phyloP scores from a whole-genome alignment of 2,329 filamentous ascomycete species.

The Penicillium digitatum region DNA sequence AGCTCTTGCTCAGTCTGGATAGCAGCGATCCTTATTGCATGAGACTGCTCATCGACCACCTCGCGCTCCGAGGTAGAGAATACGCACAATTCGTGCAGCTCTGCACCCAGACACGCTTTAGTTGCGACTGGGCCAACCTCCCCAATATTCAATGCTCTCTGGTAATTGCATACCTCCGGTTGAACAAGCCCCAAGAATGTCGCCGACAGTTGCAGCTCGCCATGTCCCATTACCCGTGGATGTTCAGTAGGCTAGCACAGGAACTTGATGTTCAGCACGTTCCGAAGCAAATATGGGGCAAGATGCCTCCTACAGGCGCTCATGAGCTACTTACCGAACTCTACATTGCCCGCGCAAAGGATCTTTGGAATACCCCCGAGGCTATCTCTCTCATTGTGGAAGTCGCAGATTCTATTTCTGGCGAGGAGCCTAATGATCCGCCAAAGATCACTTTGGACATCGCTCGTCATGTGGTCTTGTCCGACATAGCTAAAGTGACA shows the following conservation, averaged over 20 bases:
- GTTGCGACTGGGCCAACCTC: conserved; percentile 52
- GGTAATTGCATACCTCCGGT: conserved; percentile 69
- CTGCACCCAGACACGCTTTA: conserved; percentile 50
- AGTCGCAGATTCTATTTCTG: conserved; percentile 56
- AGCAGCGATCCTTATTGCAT: conserved; percentile 79
- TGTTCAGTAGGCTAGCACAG: conserved; percentile 75
- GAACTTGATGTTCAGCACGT: conserved; percentile 71
- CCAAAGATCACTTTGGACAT: conserved; percentile 53
- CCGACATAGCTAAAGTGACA: conserved; percentile 69
- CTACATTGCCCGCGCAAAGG: conserved; percentile 71
- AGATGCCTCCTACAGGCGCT: conserved; percentile 60
- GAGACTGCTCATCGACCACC: conserved; percentile 72
- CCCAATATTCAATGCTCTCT: conserved; percentile 72
- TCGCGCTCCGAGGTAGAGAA: conserved; percentile 77
- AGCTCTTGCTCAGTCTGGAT: conserved; percentile 72
- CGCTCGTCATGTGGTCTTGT: conserved; percentile 73
- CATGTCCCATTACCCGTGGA: conserved; percentile 74
- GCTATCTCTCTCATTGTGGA: conserved; percentile 65
- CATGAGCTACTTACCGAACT: conserved; percentile 69
- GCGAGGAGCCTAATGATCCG: conserved; percentile 41
- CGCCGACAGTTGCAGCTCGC: conserved; percentile 62
- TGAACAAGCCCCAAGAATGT: conserved; percentile 63
- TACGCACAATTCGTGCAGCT: conserved; percentile 72
- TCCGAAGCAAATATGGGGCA: conserved; percentile 79
- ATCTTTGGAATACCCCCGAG: conserved; percentile 80